Evolutionary conservation across 257 asterid species (phyloP).

Genomic region (Nyctanthes arbortristis): DNA sequence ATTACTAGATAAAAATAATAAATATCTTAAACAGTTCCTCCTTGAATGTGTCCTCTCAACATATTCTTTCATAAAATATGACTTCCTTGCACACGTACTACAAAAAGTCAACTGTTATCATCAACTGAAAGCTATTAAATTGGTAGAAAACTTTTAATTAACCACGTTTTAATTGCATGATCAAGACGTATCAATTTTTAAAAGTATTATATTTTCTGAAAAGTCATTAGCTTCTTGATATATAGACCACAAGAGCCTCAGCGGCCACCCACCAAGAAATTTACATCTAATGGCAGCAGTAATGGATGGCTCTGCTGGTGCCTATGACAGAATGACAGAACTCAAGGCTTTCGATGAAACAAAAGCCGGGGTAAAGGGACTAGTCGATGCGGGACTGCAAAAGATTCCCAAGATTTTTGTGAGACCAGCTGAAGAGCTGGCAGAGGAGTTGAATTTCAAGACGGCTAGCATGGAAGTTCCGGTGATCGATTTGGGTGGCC

Average conservation of each 20-base stretch:
- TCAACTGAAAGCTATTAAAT: no score
- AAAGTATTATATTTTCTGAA: no score
- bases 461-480: conserved; percentile 32
- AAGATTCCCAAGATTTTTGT: conserved; percentile 45
- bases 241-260: background rate
- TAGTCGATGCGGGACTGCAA: conserved; percentile 41
- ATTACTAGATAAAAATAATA: no score
- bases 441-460: conserved; percentile 16
- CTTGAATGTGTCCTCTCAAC: no score
- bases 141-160: no score
- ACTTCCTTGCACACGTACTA: no score
- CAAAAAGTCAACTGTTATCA: no score
- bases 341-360: conserved; percentile 49
- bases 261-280: background rate
- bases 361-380: conserved; percentile 51
- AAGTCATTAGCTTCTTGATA: background rate
- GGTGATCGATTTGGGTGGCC: conserved; percentile 40
- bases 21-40: no score
- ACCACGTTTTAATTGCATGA: no score
- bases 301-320: conserved; percentile 5
- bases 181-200: no score
- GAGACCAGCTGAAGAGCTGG: conserved; percentile 30
- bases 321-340: conserved; percentile 28
- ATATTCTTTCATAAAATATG: no score
- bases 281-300: conserved; percentile 17